Base-by-base conservation (phyloP, 495 filamentous ascomycete species). In the Lophiostoma macrostomum region DNA sequence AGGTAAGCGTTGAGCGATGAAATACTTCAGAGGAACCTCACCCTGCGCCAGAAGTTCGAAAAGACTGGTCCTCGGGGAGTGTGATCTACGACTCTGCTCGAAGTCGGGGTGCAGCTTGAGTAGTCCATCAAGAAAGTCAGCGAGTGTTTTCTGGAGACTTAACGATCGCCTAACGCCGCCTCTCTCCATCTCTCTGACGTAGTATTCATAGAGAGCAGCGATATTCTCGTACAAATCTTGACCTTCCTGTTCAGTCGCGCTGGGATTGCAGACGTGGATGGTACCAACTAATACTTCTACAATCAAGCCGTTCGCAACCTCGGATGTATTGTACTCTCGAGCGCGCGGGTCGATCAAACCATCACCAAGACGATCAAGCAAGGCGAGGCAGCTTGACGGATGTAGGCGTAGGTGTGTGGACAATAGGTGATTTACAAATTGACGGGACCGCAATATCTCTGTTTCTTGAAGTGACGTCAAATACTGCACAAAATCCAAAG, bases 171-270 rank as follows among this genome's bases (percentile, higher is more conserved):
- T 37, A 2, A 81, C 77, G 14, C 77, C 78, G 39, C 76, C 82
- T 23, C 78, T 73, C 13, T 95, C 62, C 1, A 80, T 75, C 14
- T 72, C 74, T 28, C 79, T 80, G 18, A 89, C 77, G 58, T 91
- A 84, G 78, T 87, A 91, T 18, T 75, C 67, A 68, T 96, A 97
- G n/a, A 97, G 66, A 36, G 88, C 83, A 38, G 80, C 76, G 22
- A 81, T 88, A 46, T 76, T 73, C 0, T 80, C 76, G 13, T 73
- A 74, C 14, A 94, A 28, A n/a, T 48, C 39, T 40, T 42, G 50
- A 1, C 16, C 25, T 29, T 60, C 56, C 4, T 22, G 67, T n/a
- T 80, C 73, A 27, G 75, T 74, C 20, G 71, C 67, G 12, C 70
- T 71, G 1, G 69, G 71, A 32, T 74, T 76, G 88, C 88, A 95